phyloP scores from a whole-genome alignment of 805 yeast species.

The Ogataea sp. region DNA sequence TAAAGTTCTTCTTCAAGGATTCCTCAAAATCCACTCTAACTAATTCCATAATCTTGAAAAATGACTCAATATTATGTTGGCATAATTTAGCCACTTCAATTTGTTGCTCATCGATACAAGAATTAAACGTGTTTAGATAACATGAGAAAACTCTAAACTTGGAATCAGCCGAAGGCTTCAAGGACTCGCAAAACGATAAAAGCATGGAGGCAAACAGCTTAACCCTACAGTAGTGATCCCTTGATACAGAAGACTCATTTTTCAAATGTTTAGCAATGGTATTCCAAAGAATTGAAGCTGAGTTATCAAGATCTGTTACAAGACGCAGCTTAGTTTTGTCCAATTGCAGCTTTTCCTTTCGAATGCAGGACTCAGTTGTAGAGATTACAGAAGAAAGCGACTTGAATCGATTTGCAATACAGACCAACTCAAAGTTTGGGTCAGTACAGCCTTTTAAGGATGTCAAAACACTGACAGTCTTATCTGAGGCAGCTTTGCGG shows the following conservation, averaged over 20 bases:
- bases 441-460: constrained; percentile 6
- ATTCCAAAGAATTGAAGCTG: constrained; percentile 31
- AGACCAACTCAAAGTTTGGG: constrained; percentile 8
- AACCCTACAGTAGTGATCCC: constrained; percentile 9
- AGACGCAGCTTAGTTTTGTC: not conserved
- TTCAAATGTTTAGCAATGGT: constrained; percentile 20
- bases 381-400: constrained; percentile 9
- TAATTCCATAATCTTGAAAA: constrained; percentile 16
- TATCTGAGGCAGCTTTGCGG: constrained; percentile 8
- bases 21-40: not conserved
- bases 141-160: constrained; percentile 26
- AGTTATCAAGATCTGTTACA: constrained; percentile 4
- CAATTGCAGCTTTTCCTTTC: constrained; percentile 1
- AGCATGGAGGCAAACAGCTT: constrained; percentile 25
- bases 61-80: constrained; percentile 23
- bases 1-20: not conserved
- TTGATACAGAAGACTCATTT: constrained; percentile 1
- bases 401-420: constrained; percentile 8
- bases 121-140: constrained; percentile 20
- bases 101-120: constrained; percentile 19
- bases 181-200: constrained; percentile 23
- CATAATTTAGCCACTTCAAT: constrained; percentile 10
- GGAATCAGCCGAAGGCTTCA: constrained; percentile 13
- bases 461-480: constrained; percentile 2
- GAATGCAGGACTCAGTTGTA: constrained; percentile 7